Percentiles rank a stretch among this genome's conserved stretches.
phyloP scores from a whole-genome alignment of 768 basidiomycete species.

The Pilatotrama ljubarskyi region DNA sequence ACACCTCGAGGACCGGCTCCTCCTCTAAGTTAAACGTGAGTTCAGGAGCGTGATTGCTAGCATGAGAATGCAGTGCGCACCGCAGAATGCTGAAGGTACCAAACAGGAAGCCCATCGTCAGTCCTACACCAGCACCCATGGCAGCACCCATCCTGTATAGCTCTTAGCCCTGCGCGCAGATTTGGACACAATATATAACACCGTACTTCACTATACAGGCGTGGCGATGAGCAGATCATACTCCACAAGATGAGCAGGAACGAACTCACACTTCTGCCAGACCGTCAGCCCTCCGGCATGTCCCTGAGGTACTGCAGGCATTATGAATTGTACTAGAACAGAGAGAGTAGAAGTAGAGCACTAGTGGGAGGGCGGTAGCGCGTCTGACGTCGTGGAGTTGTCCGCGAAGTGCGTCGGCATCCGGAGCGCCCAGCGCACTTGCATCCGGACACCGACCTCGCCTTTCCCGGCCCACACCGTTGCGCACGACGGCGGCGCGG shows the following conservation, averaged over 20 bases:
- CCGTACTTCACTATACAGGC: slow-evolving; percentile 31
- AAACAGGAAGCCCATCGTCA: slow-evolving; percentile 97
- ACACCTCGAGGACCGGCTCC: slow-evolving; percentile 91
- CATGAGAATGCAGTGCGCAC: slow-evolving; percentile 43
- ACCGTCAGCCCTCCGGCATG: slow-evolving; percentile 57
- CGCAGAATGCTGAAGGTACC: slow-evolving; percentile 90
- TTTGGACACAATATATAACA: background rate
- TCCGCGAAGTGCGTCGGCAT: slow-evolving; percentile 6
- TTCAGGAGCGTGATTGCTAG: too few species aligned
- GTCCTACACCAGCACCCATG: slow-evolving; percentile 91
- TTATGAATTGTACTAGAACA: slow-evolving; percentile 5
- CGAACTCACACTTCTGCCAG: slow-evolving; percentile 68
- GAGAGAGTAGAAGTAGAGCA: background rate
- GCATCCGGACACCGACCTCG: slow-evolving; percentile 9
- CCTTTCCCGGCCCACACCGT: slow-evolving; percentile 4
- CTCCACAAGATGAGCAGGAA: background rate
- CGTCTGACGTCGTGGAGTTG: slow-evolving; percentile 17
- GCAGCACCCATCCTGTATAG: slow-evolving; percentile 79
- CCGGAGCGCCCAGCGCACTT: slow-evolving; percentile 10
- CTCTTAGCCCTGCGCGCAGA: background rate
- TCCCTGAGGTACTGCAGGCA: slow-evolving; percentile 32
- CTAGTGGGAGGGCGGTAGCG: slow-evolving; percentile 26
- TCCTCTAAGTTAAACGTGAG: slow-evolving; percentile 52
- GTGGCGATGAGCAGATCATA: background rate
- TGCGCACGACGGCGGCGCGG: slow-evolving; percentile 3